Evolutionary conservation across 345 rosid species (phyloP).

Genomic region (Eucalyptus dawsonii): DNA sequence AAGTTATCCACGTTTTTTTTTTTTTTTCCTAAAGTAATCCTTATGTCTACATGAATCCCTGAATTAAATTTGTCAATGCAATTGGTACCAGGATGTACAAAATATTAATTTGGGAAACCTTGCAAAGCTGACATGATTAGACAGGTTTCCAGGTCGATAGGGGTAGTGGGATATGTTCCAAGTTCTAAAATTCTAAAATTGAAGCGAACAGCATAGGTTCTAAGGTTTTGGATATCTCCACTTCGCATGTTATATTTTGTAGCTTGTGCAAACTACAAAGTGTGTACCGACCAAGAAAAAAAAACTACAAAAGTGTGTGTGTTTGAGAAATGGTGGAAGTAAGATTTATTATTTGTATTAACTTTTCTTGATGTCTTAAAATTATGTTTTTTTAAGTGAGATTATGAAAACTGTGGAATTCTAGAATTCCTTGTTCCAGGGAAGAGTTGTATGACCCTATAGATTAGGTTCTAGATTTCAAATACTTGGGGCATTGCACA

Average conservation of each 20-base stretch:
- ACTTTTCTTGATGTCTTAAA: too few species aligned
- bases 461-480: not conserved
- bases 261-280: too few species aligned
- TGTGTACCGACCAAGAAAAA: too few species aligned
- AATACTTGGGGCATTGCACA: not conserved
- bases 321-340: fast-evolving
- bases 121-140: fast-evolving
- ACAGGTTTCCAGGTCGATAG: fast-evolving
- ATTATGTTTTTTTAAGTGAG: not conserved
- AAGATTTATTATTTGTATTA: too few species aligned
- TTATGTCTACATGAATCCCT: not conserved
- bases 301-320: too few species aligned
- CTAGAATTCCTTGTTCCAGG: not conserved
- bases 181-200: too few species aligned
- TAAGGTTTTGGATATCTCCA: too few species aligned
- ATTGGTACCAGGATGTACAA: not conserved
- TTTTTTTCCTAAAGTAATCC: not conserved
- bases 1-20: not conserved
- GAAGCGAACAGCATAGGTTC: fast-evolving
- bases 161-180: fast-evolving
- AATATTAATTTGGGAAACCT: not conserved
- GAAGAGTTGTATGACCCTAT: not conserved
- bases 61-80: not conserved
- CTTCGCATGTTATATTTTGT: fast-evolving
- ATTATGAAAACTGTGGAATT: not conserved